Base-by-base conservation (phyloP, 345 rosid genomes). In the Pelargonium nanum region DNA sequence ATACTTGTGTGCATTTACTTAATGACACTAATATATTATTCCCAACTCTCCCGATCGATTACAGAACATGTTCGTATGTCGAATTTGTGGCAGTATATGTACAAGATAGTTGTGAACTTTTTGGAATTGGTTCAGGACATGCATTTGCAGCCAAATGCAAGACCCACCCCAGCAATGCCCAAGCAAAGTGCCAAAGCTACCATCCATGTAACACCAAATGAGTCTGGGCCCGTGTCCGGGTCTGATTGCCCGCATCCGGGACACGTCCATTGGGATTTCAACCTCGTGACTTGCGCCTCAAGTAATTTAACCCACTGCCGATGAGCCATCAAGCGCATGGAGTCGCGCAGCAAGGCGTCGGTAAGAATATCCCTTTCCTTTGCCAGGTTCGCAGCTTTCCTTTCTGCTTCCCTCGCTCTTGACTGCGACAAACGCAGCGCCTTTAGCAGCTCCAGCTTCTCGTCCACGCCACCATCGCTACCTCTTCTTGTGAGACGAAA, bases 351-450 rank as follows among this genome's bases (percentile, higher is more conserved):
- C 26, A 83, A 19, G 19, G 73, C 87, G 21, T 65, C 61, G 24
- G 71, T 67, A 7, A 81, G 21, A 22, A 23, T 40, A 12, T 83
- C 82, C 26, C 32, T 78, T 73, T 86, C 87, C 63, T 68, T 56
- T 0, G 62, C 75, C 66, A 83, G 65, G 1, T 21, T 64, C 2
- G 58, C 72, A 32, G 75, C 79, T 62, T 68, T 75, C 78, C 61
- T 72, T 70, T 86, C 92, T 1, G 89, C 89, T 61, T 83, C 84
- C 45, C 92, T 79, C 4, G 88, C 92, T 19, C 86, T 67, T 26
- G 88, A 81, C 53, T 85, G 88, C 0, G 88, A 85, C 65, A 79
- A 61, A 55, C 85, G 68, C 71, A 86, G 58, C 2, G 93, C 93
- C 80, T 70, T 86, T 45, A 81, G 48, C 25, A 86, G 70, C 78